A percentile compares a stretch with the other conserved stretches of the same genome.
Evolutionary conservation across 179 eudicot species (phyloP).

Genomic region (Spergularia azorica): DNA sequence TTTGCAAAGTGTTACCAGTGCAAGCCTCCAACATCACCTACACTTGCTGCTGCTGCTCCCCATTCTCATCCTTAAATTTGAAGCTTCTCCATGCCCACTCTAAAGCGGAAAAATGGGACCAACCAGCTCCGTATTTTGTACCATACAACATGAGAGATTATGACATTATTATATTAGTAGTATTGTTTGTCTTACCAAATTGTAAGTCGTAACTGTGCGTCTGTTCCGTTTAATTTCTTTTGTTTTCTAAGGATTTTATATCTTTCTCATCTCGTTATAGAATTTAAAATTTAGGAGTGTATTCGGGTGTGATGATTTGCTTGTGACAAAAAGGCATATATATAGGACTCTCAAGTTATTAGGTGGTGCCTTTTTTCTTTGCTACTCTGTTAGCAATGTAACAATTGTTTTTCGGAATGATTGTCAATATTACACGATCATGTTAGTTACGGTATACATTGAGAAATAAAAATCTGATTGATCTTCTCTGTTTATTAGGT

Average conservation of each 20-base stretch:
- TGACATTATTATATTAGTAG: slow-evolving; percentile 3
- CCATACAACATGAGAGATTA: slow-evolving; percentile 12
- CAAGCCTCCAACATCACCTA: slow-evolving; percentile 41
- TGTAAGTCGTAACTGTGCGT: slow-evolving; percentile 16
- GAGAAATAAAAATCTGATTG: not conserved
- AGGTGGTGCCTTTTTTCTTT: not conserved
- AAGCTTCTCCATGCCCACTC: not conserved
- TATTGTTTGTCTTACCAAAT: slow-evolving; percentile 3
- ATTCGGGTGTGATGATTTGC: slow-evolving; percentile 9
- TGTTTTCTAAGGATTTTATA: slow-evolving; percentile 3
- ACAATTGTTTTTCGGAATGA: too few species aligned
- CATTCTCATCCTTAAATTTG: slow-evolving; percentile 24
- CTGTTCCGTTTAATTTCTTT: not conserved
- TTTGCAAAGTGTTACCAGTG: slow-evolving; percentile 63
- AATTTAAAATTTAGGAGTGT: slow-evolving; percentile 15
- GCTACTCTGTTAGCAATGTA: not conserved
- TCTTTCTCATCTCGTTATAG: slow-evolving; percentile 1
- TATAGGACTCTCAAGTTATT: slow-evolving; percentile 2
- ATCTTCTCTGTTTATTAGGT: not conserved
- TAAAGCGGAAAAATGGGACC: not conserved
- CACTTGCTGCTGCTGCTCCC: not conserved
- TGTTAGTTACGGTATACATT: slow-evolving; percentile 7
- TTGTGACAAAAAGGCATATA: not conserved
- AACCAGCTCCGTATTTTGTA: slow-evolving; percentile 22
- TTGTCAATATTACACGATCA: slow-evolving; percentile 10